These are phyloP conservation scores for Podospora didyma DNA, from an alignment of 495 filamentous ascomycete species.

Conservation along the genomic window DNA sequence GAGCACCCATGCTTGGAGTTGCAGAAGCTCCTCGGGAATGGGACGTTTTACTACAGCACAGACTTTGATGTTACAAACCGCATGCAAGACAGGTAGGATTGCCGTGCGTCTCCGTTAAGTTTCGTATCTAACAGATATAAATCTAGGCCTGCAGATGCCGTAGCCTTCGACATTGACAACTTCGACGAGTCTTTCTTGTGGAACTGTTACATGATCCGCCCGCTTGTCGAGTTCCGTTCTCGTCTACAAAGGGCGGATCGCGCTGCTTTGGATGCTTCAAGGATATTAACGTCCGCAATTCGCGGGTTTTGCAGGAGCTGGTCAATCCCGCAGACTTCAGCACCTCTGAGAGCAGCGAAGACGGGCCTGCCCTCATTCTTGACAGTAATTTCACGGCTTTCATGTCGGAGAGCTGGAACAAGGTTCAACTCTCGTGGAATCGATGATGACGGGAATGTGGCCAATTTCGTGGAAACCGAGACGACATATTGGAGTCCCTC, in stretches of 20 bases:
- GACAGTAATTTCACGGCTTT: constrained; percentile 87
- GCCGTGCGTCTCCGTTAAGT: background rate
- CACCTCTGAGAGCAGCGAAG: constrained; percentile 52
- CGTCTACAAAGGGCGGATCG: constrained; percentile 70
- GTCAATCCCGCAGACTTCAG: constrained; percentile 61
- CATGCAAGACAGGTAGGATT: constrained; percentile 63
- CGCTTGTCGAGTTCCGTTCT: constrained; percentile 82
- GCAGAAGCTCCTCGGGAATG: constrained; percentile 86
- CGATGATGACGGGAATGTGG: constrained; percentile 94
- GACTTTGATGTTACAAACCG: constrained; percentile 96
- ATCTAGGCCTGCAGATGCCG: constrained; percentile 42
- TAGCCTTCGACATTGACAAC: constrained; percentile 73
- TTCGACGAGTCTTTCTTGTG: constrained; percentile 89
- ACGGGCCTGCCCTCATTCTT: constrained; percentile 76
- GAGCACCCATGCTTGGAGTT: constrained; percentile 88
- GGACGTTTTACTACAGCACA: constrained; percentile 97
- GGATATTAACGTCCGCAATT: constrained; percentile 89
- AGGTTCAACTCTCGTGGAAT: constrained; percentile 95
- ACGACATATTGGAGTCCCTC: constrained; percentile 70
- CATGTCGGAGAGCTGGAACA: constrained; percentile 87
- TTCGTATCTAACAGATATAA: constrained; percentile 24
- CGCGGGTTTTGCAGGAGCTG: constrained; percentile 85
- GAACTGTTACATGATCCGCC: constrained; percentile 97
- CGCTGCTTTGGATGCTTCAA: constrained; percentile 70
- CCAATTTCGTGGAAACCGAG: constrained; percentile 75